phyloP scores from a whole-genome alignment of 306 rosid genomes.

The Medicago lupulina region DNA sequence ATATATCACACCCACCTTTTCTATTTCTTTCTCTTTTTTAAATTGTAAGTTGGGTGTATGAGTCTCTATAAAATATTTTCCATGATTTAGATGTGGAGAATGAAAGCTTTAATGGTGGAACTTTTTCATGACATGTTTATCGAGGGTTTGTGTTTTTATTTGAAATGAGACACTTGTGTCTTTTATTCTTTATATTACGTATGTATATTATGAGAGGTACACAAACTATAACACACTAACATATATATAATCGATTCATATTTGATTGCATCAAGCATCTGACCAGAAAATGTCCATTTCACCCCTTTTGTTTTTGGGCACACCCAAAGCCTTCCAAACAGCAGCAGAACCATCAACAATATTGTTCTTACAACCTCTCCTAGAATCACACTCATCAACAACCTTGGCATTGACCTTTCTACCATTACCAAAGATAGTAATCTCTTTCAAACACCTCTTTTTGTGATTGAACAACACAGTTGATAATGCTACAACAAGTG shows the following conservation, averaged over 20 bases:
- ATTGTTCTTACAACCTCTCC: constrained; percentile 43
- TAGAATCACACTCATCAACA: constrained; percentile 73
- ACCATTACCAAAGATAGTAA: constrained; percentile 59
- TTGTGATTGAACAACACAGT: constrained; percentile 53
- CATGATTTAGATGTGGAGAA: too few species aligned
- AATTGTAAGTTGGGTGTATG: too few species aligned
- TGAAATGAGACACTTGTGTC: too few species aligned
- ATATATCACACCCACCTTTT: too few species aligned
- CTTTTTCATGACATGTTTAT: too few species aligned
- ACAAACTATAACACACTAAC: background rate
- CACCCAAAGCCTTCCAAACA: constrained; percentile 54
- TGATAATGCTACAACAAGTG: constrained; percentile 54
- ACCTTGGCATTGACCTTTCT: constrained; percentile 55
- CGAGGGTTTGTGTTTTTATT: too few species aligned
- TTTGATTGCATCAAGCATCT: constrained; percentile 25
- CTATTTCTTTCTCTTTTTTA: too few species aligned
- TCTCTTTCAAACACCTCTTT: constrained; percentile 47
- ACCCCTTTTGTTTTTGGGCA: constrained; percentile 45
- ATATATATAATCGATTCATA: background rate
- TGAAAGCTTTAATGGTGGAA: too few species aligned
- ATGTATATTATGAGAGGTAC: too few species aligned
- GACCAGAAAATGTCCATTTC: constrained; percentile 32
- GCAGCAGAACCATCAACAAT: constrained; percentile 56
- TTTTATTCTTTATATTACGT: too few species aligned
- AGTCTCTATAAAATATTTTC: too few species aligned